Evolutionary conservation across 2,329 filamentous ascomycete species (phyloP), one percentile per base, ranked within the genome.

Genomic region (Ophioceras dolichostomum): DNA sequence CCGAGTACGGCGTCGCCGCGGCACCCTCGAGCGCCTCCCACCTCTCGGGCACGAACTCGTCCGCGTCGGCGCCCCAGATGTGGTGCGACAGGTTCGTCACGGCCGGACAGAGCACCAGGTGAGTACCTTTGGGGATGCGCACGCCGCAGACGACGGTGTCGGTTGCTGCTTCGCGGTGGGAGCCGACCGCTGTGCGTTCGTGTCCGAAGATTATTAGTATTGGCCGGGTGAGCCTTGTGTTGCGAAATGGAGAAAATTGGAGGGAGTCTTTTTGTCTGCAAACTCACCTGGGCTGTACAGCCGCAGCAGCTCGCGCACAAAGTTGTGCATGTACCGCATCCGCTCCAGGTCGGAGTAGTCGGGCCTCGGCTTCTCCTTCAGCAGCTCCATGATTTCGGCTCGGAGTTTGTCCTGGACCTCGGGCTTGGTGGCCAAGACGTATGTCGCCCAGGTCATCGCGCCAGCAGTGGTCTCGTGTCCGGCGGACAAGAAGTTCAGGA

Each of bases 391-490:
- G 4, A 70, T 48, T 42, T 61, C 58, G 16, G 32, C 41, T 5
- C 57, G 53, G 4, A 61, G 43, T 2, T 40, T 45, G 10, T 48
- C 43, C 39, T 61, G 55, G 8, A 62, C 47, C 7, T 47, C 36
- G 4, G 51, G 55, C 17, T 49, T 39, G 1, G 45, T 55, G 1
- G 55, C 50, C 6, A 62, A 43, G 17, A 46, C 40, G 32, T 57
- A 56, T 2, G 50, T 37, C 3, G 50, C 48, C 57, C 58, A 62
- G 7, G 53, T 43, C 4, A 61, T 26, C 4, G 48, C 47, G 5
- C 44, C 48, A 0, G 58, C 53, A 1, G 54, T 51, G 8, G 49
- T 59, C 34, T 61, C 59, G 36, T 61, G 58, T 2, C 58, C 46
- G 4, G 46, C 46, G 12, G 43, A 42, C 14, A 49, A 39, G 12